phyloP scores from a whole-genome alignment of 192 early-diverging fungal species.

The Funneliformis geosporum region DNA sequence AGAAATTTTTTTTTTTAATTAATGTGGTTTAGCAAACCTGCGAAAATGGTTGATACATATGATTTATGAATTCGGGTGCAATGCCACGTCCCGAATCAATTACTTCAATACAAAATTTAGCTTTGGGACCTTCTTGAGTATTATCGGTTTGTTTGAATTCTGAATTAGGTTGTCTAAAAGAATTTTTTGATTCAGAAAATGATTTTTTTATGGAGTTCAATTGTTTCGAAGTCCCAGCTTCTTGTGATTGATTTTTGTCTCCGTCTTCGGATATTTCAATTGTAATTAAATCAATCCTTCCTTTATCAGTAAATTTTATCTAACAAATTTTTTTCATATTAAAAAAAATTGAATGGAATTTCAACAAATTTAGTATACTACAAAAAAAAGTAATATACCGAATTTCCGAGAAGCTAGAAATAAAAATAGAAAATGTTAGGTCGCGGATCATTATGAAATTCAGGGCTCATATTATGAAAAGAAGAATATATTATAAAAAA shows the following conservation, averaged over 20 bases:
- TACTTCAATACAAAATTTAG: not conserved
- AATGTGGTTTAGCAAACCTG: not conserved
- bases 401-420: conserved; percentile 16
- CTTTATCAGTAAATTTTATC: conserved; percentile 11
- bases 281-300: not conserved
- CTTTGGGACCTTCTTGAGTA: not conserved
- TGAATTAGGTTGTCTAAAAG: not conserved
- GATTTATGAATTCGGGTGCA: not conserved
- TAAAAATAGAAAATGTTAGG: not conserved
- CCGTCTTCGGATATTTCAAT: not conserved
- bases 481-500: not conserved
- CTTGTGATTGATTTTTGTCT: not conserved
- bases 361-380: not conserved
- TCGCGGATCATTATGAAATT: not conserved
- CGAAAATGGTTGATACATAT: conserved; percentile 14
- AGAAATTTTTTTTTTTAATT: not conserved
- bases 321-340: not conserved
- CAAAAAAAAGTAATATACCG: not conserved
- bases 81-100: not conserved
- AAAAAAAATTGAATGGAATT: not conserved
- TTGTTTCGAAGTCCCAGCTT: not conserved
- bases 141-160: not conserved
- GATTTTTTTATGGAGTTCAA: not conserved
- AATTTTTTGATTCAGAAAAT: not conserved
- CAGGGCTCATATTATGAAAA: not conserved